Conservation (phyloP, 2,329 filamentous ascomycete species). For the Fusarium sp. region DNA sequence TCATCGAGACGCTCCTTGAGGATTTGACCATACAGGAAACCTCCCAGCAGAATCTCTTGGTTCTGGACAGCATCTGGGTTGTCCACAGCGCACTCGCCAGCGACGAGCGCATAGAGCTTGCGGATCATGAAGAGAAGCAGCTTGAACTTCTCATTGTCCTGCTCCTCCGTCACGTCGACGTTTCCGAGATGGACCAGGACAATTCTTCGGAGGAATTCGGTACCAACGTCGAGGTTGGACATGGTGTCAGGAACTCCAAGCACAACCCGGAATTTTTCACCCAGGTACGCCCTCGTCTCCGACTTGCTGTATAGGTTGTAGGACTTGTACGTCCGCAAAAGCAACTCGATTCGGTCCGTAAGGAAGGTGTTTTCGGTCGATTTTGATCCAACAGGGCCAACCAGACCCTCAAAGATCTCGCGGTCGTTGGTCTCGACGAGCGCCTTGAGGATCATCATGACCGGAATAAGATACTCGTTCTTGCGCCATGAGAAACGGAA, state of each 20-base stretch:
- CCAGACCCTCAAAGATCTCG: constrained; percentile 94
- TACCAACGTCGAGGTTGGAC: constrained; percentile 88
- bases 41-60: constrained; percentile 93
- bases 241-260: constrained; percentile 86
- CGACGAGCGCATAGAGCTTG: constrained; percentile 93
- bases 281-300: constrained; percentile 87
- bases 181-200: constrained; percentile 93
- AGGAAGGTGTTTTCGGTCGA: constrained; percentile 90
- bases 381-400: constrained; percentile 81
- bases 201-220: constrained; percentile 89
- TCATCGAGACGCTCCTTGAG: constrained; percentile 95
- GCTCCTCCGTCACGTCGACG: constrained; percentile 82
- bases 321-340: constrained; percentile 92
- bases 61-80: constrained; percentile 98
- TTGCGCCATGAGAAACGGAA: constrained; percentile 99
- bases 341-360: constrained; percentile 91
- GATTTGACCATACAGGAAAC: constrained; percentile 94
- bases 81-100: constrained; percentile 91
- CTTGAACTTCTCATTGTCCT: constrained; percentile 93
- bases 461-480: constrained; percentile 94
- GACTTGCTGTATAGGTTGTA: constrained; percentile 86
- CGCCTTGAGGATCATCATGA: constrained; percentile 97
- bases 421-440: constrained; percentile 95
- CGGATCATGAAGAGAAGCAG: constrained; percentile 96
- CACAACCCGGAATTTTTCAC: constrained; percentile 90